A percentile compares a stretch with the other conserved stretches of the same genome.
Evolutionary conservation across 352 stramenopile genomes (phyloP).

Genomic region (Pythium biforme): DNA sequence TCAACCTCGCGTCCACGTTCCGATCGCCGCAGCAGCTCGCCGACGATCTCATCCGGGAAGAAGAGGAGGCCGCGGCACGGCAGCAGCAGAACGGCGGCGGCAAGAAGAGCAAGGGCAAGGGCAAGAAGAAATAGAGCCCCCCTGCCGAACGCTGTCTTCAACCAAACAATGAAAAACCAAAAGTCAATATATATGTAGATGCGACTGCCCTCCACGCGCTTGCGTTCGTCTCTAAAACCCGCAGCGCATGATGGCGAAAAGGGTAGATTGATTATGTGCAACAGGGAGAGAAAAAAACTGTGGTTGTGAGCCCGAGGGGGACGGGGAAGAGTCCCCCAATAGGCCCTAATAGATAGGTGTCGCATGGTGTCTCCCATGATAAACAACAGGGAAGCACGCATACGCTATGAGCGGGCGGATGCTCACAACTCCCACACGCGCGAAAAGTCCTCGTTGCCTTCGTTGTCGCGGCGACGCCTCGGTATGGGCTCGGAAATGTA

Average conservation of each 20-base stretch:
- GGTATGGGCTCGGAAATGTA: slow-evolving; percentile 15
- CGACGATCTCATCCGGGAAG: slow-evolving; percentile 73
- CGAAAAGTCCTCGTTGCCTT: slow-evolving; percentile 5
- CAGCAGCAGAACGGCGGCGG: slow-evolving; percentile 29
- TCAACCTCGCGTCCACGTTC: slow-evolving; percentile 73
- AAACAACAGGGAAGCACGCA: too few species aligned
- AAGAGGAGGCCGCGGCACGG: slow-evolving; percentile 51
- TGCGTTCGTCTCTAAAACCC: too few species aligned
- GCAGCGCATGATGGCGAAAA: too few species aligned
- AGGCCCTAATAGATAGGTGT: not conserved
- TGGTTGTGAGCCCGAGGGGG: too few species aligned
- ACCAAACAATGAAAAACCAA: not conserved
- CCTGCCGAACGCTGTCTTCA: not conserved
- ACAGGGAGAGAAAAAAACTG: not conserved
- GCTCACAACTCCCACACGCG: slow-evolving; percentile 22
- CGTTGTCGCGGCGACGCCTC: not conserved
- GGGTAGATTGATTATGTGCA: too few species aligned
- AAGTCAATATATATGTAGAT: slow-evolving; percentile 21
- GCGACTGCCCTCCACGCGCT: not conserved
- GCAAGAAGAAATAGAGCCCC: slow-evolving; percentile 42
- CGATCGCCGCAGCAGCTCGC: slow-evolving; percentile 68
- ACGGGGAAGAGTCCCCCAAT: not conserved
- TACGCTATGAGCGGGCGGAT: too few species aligned
- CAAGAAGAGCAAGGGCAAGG: slow-evolving; percentile 61
- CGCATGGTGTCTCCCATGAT: too few species aligned